Conservation (phyloP, 345 rosid species). For the Aquilaria sinensis region DNA sequence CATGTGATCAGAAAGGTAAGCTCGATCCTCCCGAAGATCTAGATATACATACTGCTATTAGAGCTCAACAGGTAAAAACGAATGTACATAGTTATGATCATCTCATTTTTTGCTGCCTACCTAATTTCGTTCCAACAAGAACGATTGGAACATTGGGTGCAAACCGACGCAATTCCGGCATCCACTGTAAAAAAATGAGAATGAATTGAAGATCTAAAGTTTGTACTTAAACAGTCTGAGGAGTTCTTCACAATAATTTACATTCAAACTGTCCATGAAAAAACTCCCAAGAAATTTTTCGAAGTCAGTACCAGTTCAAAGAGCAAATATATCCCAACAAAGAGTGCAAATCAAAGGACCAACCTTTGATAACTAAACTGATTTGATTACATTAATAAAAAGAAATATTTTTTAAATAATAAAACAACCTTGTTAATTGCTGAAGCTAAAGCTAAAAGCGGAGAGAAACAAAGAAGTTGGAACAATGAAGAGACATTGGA, state of each 20-base stretch:
- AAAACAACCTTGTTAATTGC: no score
- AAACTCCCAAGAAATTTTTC: conserved; percentile 1
- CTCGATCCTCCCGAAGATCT: conserved; percentile 87
- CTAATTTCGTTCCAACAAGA: conserved; percentile 95
- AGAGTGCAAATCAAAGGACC: no score
- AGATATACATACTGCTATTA: conserved; percentile 8
- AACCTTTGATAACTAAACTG: no score
- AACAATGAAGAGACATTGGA: not conserved
- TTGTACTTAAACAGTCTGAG: not conserved
- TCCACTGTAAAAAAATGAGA: conserved; percentile 57
- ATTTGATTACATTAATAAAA: no score
- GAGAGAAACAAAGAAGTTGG: conserved; percentile 5
- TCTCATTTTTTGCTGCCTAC: conserved; percentile 25
- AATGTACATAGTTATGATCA: conserved; percentile 1
- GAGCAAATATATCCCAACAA: no score
- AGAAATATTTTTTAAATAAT: no score
- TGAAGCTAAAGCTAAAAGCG: not conserved
- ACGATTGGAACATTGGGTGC: conserved; percentile 96
- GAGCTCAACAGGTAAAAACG: not conserved
- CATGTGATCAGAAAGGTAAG: conserved; percentile 64
- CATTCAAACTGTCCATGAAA: not conserved
- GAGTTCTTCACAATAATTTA: not conserved
- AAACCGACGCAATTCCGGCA: conserved; percentile 95
- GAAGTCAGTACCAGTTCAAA: not conserved
- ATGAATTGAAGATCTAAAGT: not conserved